Evolutionary conservation across 306 rosid species (phyloP).

Genomic region (Corylus avellana): DNA sequence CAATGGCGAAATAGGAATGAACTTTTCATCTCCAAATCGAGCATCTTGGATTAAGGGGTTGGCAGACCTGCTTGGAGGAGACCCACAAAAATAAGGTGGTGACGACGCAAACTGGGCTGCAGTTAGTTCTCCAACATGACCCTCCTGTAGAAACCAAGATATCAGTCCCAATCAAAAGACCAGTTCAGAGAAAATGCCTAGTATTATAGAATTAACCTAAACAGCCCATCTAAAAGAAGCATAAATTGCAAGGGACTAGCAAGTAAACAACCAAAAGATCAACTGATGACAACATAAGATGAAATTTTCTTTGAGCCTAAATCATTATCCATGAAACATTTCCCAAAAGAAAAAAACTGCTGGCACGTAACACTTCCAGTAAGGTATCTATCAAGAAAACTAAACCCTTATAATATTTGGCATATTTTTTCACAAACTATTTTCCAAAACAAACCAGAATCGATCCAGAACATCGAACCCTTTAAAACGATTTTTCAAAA

Average conservation of each 20-base stretch:
- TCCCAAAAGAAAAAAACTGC: neutral
- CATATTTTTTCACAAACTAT: neutral
- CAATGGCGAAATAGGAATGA: slow-evolving; percentile 30
- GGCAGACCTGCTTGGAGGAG: slow-evolving; percentile 79
- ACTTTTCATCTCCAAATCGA: slow-evolving; percentile 62
- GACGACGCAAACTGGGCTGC: slow-evolving; percentile 54
- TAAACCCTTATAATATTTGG: neutral
- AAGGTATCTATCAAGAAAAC: neutral
- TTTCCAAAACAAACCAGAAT: neutral
- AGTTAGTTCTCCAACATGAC: slow-evolving; percentile 53
- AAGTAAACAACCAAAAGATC: neutral
- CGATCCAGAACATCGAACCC: neutral
- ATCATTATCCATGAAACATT: neutral
- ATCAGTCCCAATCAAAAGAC: slow-evolving; percentile 7
- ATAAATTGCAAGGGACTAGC: neutral
- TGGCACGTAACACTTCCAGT: neutral
- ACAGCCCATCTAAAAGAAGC: neutral
- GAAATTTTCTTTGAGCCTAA: neutral
- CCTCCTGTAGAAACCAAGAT: slow-evolving; percentile 47
- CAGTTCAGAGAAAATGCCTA: neutral
- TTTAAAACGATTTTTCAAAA: neutral
- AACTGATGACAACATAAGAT: neutral
- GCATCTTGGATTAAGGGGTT: slow-evolving; percentile 82
- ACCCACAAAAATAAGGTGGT: slow-evolving; percentile 83
- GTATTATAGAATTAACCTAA: neutral